These are phyloP conservation scores for Xylaria intraflava DNA, from an alignment of 495 filamentous ascomycete genomes.

Conservation along the genomic window DNA sequence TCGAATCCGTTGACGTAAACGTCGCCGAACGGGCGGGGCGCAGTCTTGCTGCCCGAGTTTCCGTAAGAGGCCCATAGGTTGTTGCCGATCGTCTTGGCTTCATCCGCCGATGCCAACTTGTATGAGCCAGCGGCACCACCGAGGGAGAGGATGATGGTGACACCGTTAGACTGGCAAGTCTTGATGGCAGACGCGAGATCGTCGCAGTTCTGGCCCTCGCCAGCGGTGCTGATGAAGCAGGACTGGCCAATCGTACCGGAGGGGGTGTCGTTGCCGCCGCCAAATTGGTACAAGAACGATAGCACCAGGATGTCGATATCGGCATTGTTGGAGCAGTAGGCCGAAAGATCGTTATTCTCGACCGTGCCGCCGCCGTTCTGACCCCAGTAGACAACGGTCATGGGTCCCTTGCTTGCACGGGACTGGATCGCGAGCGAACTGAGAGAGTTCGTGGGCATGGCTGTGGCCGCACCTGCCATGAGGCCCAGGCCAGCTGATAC, in stretches of 20 bases:
- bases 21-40: slow-evolving; percentile 43
- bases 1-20: slow-evolving; percentile 55
- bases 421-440: slow-evolving; percentile 11
- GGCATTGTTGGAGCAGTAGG: slow-evolving; percentile 31
- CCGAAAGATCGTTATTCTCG: slow-evolving; percentile 38
- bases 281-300: slow-evolving; percentile 45
- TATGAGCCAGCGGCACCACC: slow-evolving; percentile 38
- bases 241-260: slow-evolving; percentile 34
- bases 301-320: slow-evolving; percentile 48
- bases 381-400: slow-evolving; percentile 42
- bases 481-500: slow-evolving; percentile 25
- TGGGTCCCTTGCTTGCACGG: slow-evolving; percentile 20
- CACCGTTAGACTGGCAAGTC: slow-evolving; percentile 44
- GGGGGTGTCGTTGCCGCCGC: slow-evolving; percentile 29
- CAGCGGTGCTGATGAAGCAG: slow-evolving; percentile 27
- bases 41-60: slow-evolving; percentile 24
- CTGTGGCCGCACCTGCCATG: slow-evolving; percentile 22
- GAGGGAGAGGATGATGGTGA: slow-evolving; percentile 45
- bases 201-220: slow-evolving; percentile 38
- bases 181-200: slow-evolving; percentile 39
- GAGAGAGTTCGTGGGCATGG: slow-evolving; percentile 16
- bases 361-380: slow-evolving; percentile 36
- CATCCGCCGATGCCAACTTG: slow-evolving; percentile 31
- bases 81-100: slow-evolving; percentile 42
- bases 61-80: slow-evolving; percentile 52